phyloP scores from a whole-genome alignment of 192 early-diverging fungal species.

The Linnemannia exigua region DNA sequence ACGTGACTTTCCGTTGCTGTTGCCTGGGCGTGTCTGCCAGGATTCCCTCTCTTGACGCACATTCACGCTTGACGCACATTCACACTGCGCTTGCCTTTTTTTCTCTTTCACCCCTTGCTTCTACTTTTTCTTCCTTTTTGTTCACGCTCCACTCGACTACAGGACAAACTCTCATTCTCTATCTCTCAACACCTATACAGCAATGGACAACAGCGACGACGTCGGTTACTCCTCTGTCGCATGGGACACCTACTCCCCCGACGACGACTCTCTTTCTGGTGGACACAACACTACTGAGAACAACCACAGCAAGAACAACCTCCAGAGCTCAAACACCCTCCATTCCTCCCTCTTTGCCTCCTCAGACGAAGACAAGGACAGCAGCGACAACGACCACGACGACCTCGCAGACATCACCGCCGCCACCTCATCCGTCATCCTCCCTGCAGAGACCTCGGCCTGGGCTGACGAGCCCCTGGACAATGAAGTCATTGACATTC shows the following conservation, averaged over 20 bases:
- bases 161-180: neutral
- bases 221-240: slow-evolving; percentile 56
- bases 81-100: neutral
- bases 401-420: slow-evolving; percentile 38
- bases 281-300: neutral
- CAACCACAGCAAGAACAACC: neutral
- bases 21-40: too few relatives aligned
- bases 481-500: slow-evolving; percentile 56
- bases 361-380: slow-evolving; percentile 38
- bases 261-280: slow-evolving; percentile 17
- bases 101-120: neutral
- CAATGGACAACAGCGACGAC: slow-evolving; percentile 53
- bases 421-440: slow-evolving; percentile 42
- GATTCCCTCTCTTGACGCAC: too few relatives aligned
- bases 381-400: slow-evolving; percentile 25
- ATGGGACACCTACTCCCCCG: slow-evolving; percentile 52
- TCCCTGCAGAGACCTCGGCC: slow-evolving; percentile 53
- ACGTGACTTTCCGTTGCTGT: slow-evolving; percentile 4
- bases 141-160: neutral
- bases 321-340: neutral
- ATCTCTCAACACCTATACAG: neutral
- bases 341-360: slow-evolving; percentile 43
- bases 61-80: neutral
- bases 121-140: neutral
- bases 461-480: slow-evolving; percentile 56